Base-by-base conservation (phyloP, 2,329 filamentous ascomycete genomes). In the Cordyceps farinosa region DNA sequence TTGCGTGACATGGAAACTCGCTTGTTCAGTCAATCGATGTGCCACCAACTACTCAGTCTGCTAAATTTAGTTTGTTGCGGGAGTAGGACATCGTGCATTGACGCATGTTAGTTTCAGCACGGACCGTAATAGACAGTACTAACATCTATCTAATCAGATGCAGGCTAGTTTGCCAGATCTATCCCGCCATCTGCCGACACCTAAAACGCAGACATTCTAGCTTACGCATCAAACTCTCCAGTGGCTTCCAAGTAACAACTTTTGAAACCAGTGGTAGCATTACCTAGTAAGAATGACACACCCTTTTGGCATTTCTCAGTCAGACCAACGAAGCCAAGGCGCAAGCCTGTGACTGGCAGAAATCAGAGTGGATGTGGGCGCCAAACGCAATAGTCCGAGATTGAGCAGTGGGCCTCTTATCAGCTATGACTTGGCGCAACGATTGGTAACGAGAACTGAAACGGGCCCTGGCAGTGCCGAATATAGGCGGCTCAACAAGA, bases 401-500 rank as follows among this genome's bases (percentile, higher is more conserved):
- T 38, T 58, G 56, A 44, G 44, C 57, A 48, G 57, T 60, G 57
- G 57, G 57, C 57, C 57, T 51, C 27, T 52, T 60, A 60, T 60
- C 57, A 59, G 56, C 47, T 32, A 5, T 60, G 15, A 51, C 47
- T 50, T 45, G 47, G 7, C 6, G 38, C 27, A 17, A 17, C 27
- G 38, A 61, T 60, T 52, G 45, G 45, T 60, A 44, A 61, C 29
- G n/a, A 61, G 40, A 54, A 51, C 47, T 45, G 30, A 44, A 52
- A 42, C 34, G 10, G 34, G 15, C 15, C 47, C 36, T n/a, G 47
- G 10, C 29, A 44, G 8, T 1, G 48, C 48, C 50, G 38, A 34
- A 61, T 17, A 45, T 29, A 29, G 48, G 58, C 50, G 48, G 58
- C 58, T 61, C 58, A 61, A 61, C 58, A 61, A 61, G 48, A 54